phyloP scores from a whole-genome alignment of 169 alveolate species.

The Babesia ovis region DNA sequence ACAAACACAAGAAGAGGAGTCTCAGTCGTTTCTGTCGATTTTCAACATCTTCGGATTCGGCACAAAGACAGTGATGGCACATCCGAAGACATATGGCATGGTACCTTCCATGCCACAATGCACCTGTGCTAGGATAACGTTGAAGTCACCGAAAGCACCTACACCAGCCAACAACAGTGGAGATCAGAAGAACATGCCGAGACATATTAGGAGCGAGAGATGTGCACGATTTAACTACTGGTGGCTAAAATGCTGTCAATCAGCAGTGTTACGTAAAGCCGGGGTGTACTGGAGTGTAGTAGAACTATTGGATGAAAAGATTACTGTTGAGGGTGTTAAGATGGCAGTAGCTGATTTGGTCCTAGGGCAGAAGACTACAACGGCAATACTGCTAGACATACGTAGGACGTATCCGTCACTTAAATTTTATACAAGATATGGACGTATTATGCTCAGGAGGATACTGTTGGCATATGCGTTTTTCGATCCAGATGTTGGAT shows the following conservation, averaged over 20 bases:
- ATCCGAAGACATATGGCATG: constrained; percentile 39
- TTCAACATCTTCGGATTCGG: constrained; percentile 64
- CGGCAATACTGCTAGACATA: constrained; percentile 57
- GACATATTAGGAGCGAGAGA: constrained; percentile 43
- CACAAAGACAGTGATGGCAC: constrained; percentile 13
- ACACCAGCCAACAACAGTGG: constrained; percentile 23
- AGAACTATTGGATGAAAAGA: constrained; percentile 48
- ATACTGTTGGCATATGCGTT: constrained; percentile 63
- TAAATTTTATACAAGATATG: constrained; percentile 50
- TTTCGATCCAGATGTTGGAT: constrained; percentile 75
- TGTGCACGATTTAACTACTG: constrained; percentile 58
- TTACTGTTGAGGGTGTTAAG: constrained; percentile 35
- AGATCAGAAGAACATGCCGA: constrained; percentile 24
- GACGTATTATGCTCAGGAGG: constrained; percentile 48
- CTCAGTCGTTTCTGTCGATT: constrained; percentile 18
- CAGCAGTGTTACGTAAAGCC: constrained; percentile 45
- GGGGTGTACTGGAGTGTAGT: constrained; percentile 64
- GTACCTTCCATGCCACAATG: constrained; percentile 66
- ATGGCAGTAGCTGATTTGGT: constrained; percentile 53
- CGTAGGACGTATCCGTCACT: constrained; percentile 66
- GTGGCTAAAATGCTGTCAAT: constrained; percentile 70
- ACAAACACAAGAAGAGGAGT: neutral
- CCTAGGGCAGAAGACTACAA: constrained; percentile 51
- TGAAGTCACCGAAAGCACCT: constrained; percentile 23
- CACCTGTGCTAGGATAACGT: constrained; percentile 31